phyloP scores from a whole-genome alignment of 208 protist genomes.

The Trypanosoma vivax region DNA sequence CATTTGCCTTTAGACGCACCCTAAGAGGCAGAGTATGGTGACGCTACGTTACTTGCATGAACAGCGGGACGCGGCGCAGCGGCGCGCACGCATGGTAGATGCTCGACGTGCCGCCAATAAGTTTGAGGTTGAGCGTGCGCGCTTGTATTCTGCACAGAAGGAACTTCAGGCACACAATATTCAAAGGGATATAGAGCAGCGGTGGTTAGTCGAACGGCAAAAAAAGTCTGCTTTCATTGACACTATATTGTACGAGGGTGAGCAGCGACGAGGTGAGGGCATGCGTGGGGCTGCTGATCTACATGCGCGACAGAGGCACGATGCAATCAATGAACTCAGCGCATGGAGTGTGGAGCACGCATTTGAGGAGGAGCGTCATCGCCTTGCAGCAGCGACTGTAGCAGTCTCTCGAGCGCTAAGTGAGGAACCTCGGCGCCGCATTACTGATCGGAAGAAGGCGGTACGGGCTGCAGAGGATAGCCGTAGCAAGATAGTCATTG shows the following conservation, averaged over 20 bases:
- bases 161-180: slow-evolving; percentile 23
- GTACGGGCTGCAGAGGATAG: slow-evolving; percentile 18
- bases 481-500: slow-evolving; percentile 2
- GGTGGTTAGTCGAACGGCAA: slow-evolving; percentile 31
- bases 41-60: slow-evolving; percentile 41
- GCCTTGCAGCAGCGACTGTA: slow-evolving; percentile 35
- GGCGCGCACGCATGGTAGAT: slow-evolving; percentile 38
- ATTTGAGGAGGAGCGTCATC: slow-evolving; percentile 38
- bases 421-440: slow-evolving; percentile 1
- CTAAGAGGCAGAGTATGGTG: slow-evolving; percentile 34
- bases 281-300: slow-evolving; percentile 22
- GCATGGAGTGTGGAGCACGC: slow-evolving; percentile 55
- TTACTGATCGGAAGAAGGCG: slow-evolving; percentile 19
- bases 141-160: slow-evolving; percentile 46
- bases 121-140: slow-evolving; percentile 36
- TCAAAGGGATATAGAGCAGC: slow-evolving; percentile 17
- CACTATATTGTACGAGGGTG: slow-evolving; percentile 15
- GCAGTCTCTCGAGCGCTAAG: slow-evolving; percentile 18
- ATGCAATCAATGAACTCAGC: slow-evolving; percentile 24
- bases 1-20: too few species aligned
- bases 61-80: slow-evolving; percentile 40
- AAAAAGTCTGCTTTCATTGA: slow-evolving; percentile 24
- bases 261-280: slow-evolving; percentile 22
- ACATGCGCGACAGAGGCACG: neutral
- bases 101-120: slow-evolving; percentile 35